These are phyloP conservation scores for Aspergillus hancockii DNA, from an alignment of 495 filamentous ascomycete genomes.

Conservation along the genomic window DNA sequence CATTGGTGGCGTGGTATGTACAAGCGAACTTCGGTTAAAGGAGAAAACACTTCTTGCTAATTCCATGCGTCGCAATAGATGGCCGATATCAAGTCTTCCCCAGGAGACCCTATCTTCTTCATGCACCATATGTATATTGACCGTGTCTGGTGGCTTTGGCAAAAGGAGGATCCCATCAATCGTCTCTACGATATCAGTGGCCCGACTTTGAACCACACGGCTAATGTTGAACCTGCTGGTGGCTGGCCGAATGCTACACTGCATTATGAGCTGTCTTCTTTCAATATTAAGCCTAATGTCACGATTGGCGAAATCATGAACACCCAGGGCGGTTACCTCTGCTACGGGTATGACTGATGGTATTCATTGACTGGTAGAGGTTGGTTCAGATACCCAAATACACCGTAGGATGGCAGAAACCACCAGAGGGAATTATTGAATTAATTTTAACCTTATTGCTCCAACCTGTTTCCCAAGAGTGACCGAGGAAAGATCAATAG, in stretches of 20 bases:
- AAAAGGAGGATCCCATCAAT: conserved; percentile 36
- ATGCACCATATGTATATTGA: conserved; percentile 55
- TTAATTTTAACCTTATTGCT: too few relatives aligned
- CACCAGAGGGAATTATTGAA: too few relatives aligned
- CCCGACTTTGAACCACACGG: conserved; percentile 16
- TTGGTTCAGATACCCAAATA: too few relatives aligned
- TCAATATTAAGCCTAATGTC: conserved; percentile 18
- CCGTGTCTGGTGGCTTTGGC: conserved; percentile 57
- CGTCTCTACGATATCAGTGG: conserved; percentile 25
- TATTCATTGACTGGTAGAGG: too few relatives aligned
- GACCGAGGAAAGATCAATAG: too few relatives aligned
- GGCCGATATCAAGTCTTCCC: conserved; percentile 20
- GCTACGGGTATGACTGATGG: conserved; percentile 34
- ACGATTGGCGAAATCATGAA: conserved; percentile 38
- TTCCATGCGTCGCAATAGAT: too few relatives aligned
- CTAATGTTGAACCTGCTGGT: conserved; percentile 20
- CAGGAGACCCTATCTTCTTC: conserved; percentile 51
- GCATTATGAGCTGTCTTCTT: conserved; percentile 18
- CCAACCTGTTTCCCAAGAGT: too few relatives aligned
- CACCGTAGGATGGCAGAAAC: too few relatives aligned
- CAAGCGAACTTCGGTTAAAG: too few relatives aligned
- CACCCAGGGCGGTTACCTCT: conserved; percentile 33
- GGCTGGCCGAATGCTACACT: conserved; percentile 21
- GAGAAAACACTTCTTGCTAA: too few relatives aligned
- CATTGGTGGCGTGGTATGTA: conserved; percentile 21